phyloP scores from a whole-genome alignment of 2,329 filamentous ascomycete species.

The Pseudocercospora eumusae region DNA sequence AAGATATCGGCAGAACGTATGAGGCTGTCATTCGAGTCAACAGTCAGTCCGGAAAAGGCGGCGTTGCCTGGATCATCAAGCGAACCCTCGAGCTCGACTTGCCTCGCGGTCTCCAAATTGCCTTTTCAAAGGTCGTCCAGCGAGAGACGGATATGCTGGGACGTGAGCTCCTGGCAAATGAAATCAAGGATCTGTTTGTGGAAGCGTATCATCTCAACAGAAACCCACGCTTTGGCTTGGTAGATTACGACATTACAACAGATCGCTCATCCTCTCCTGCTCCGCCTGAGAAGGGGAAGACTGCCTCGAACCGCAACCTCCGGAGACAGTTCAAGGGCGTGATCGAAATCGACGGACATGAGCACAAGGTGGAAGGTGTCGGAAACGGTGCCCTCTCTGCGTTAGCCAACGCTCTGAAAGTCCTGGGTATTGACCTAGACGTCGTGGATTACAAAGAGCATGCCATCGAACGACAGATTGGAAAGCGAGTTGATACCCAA shows the following conservation, averaged over 20 bases:
- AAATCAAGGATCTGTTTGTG: conserved; percentile 88
- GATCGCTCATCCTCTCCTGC: conserved; percentile 77
- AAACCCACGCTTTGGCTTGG: conserved; percentile 79
- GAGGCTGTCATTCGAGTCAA: conserved; percentile 98
- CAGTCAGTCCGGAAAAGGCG: conserved; percentile 92
- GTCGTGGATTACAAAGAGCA: conserved; percentile 97
- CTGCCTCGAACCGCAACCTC: conserved; percentile 69
- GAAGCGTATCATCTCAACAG: conserved; percentile 79
- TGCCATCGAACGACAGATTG: conserved; percentile 58
- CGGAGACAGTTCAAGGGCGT: conserved; percentile 83
- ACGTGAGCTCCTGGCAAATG: conserved; percentile 77
- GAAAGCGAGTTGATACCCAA: conserved; percentile 70
- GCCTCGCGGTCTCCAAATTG: conserved; percentile 86
- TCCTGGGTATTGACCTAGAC: conserved; percentile 81
- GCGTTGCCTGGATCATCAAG: conserved; percentile 90
- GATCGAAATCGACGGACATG: conserved; percentile 75
- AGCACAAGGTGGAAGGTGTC: conserved; percentile 75
- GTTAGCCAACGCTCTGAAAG: conserved; percentile 76
- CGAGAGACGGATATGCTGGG: conserved; percentile 74
- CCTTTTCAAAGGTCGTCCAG: conserved; percentile 87
- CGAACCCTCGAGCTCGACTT: conserved; percentile 87
- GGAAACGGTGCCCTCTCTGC: conserved; percentile 92
- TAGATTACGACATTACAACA: conserved; percentile 88
- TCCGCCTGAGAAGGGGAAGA: conserved; percentile 64
- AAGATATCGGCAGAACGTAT: conserved; percentile 95